phyloP scores from a whole-genome alignment of 2,329 filamentous ascomycete genomes.

The Pseudogymnoascus sp. region DNA sequence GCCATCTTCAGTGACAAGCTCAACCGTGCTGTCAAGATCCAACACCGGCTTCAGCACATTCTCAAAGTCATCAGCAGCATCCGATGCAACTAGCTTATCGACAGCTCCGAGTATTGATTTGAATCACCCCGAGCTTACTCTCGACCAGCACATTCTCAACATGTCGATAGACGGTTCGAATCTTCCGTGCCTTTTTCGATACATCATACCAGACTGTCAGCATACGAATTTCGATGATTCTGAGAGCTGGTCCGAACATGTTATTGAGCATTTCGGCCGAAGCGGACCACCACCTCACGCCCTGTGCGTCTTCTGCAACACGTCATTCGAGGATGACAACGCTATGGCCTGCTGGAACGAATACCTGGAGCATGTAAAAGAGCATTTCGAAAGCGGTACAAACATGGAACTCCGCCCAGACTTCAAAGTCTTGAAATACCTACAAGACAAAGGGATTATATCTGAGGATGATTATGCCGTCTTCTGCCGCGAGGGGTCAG shows the following conservation, averaged over 20 bases:
- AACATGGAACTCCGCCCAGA: slow-evolving; percentile 30
- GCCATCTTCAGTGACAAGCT: not conserved
- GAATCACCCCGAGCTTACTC: not conserved
- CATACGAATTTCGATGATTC: slow-evolving; percentile 33
- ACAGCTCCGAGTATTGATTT: not conserved
- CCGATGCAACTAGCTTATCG: not conserved
- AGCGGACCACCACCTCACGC: slow-evolving; percentile 24
- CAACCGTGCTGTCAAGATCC: not conserved
- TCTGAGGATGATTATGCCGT: slow-evolving; percentile 16
- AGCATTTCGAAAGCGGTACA: slow-evolving; percentile 31
- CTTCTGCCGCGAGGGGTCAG: not conserved
- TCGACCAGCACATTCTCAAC: not conserved
- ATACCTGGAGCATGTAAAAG: slow-evolving; percentile 45
- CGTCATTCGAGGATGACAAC: slow-evolving; percentile 14
- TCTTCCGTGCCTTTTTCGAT: slow-evolving; percentile 22
- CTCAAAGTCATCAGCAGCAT: not conserved
- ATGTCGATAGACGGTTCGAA: not conserved
- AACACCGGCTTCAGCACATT: not conserved
- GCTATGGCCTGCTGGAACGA: slow-evolving; percentile 17
- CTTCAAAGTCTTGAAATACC: slow-evolving; percentile 35
- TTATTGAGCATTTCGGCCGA: slow-evolving; percentile 32
- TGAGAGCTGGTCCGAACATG: slow-evolving; percentile 37
- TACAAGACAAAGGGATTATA: slow-evolving; percentile 29
- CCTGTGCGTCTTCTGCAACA: slow-evolving; percentile 47
- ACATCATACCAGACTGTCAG: slow-evolving; percentile 12